Base-by-base conservation (phyloP, 345 rosid species). In the Citrus unshiu region DNA sequence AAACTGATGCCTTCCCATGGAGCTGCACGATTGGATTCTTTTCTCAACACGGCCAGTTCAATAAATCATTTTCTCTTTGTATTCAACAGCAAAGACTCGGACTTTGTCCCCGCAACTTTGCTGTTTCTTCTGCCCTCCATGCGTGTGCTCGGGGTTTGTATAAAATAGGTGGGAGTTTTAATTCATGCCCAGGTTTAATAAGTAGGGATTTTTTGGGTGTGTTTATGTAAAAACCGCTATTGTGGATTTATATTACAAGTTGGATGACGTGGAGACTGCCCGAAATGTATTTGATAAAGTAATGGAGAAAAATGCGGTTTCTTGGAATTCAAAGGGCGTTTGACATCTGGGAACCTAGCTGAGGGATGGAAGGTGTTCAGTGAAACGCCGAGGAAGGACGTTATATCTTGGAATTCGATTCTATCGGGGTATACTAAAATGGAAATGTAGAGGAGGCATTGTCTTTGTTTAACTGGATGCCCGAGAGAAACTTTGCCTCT, bases 301-400 rank as follows among this genome's bases (percentile, higher is more conserved):
- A 81, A 77, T 77, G 32, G 81, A 77, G 40, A 92, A 86, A 72
- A 91, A 89, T 72, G 89, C 85, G 29, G 92, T 94, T 76, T 86
- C 94, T 0, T 92, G 97, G 97, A 94, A 91, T 82, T 90, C 97
- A 3, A 83, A 73, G 91, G 97, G 65, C 76, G 89, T 84, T 80
- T 87, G 78, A 93, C 81, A 84, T 81, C 78, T 4, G 85, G 90
- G 51, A 60, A 88, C 63, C 46, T 87, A 27, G 86, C 62, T 3
- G 81, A 87, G 82, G 93, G 88, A 27, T 86, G 54, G n/a, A 81
- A 79, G 73, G 79, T 89, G 49, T 93, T 91, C 78, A 82, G 84
- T 49, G 78, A 87, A 72, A 89, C 87, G 68, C 94, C 92, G 0
- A 79, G 34, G 76, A 91, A 88, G 76, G 94, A 91, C 85, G 82